Base-by-base conservation (phyloP, 139 green algal genomes). In the Tetratostichococcus sp. region DNA sequence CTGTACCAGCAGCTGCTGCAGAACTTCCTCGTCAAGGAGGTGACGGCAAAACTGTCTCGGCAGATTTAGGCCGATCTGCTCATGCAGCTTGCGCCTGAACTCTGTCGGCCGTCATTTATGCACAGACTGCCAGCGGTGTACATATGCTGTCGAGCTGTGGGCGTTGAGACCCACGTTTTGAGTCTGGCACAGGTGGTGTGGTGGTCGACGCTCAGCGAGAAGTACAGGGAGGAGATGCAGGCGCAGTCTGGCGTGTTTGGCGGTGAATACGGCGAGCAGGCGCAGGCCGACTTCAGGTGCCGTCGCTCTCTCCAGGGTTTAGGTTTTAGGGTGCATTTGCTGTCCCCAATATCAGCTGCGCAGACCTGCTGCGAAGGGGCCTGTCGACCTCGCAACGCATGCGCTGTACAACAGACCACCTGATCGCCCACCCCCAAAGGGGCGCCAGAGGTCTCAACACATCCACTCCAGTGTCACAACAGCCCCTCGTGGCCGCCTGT, bases 1-100 rank as follows among this genome's bases (percentile, higher is more conserved):
- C 73, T 77, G 31, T 89, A 96, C 88, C 92, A 95, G 72, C 69
- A 84, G 30, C 85, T 99, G 78, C 85, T 98, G 28, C 88, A 85
- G 70, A 88, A 84, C 42, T 98, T 99, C 83, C 92, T 81, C 57
- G 94, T 78, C 8, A 77, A 86, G 43, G 91, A 96, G 83, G 84
- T 94, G 43, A 11, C 8, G 8, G 8, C 11, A 11, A 50, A 50
- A 50, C 39, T 17, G 26, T 1, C 34, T 30, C 35, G 30, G n/a
- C 30, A 71, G 62, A 28, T 71, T 14, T 33, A 22, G 33, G 2
- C 50, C 50, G 26, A 62, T 23, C 26, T 62, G 50, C 32, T 67
- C 28, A 31, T 25, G 42, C 21, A 17, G 5, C 30, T 6, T 14
- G 43, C 19, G 30, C 6, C 2, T 65, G 34, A 65, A 62, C 14